These are phyloP conservation scores for Cucurbita pepo DNA, from an alignment of 306 rosid species.

Conservation along the genomic window DNA sequence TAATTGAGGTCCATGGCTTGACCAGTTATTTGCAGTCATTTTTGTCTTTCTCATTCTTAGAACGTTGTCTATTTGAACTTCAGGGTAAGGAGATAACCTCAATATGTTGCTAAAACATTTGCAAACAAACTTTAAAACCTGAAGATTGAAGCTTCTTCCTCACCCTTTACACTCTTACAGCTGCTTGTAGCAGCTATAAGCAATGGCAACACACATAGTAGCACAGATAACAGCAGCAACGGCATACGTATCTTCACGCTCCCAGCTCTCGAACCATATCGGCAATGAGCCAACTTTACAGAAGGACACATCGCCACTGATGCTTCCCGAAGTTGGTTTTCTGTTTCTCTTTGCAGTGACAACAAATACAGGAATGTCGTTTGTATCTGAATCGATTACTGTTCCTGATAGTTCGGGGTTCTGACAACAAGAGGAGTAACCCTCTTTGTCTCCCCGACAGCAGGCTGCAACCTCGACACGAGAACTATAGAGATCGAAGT, in stretches of 20 bases:
- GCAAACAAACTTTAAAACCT: not conserved
- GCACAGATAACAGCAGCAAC: constrained; percentile 75
- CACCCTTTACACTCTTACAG: not conserved
- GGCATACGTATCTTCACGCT: constrained; percentile 75
- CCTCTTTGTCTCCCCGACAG: constrained; percentile 37
- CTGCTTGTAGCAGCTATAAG: constrained; percentile 77
- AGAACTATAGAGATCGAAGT: constrained; percentile 3
- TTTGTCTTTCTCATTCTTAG: too few relatives aligned
- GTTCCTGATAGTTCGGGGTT: constrained; percentile 17
- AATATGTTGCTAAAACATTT: too few relatives aligned
- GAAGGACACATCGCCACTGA: constrained; percentile 33
- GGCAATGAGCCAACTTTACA: constrained; percentile 50
- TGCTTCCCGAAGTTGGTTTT: constrained; percentile 24
- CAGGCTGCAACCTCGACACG: constrained; percentile 26
- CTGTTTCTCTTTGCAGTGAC: constrained; percentile 19
- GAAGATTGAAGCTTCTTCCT: not conserved
- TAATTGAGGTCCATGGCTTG: too few relatives aligned
- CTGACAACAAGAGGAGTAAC: constrained; percentile 36
- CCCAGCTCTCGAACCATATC: constrained; percentile 79
- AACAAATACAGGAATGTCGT: constrained; percentile 23
- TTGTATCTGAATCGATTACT: constrained; percentile 15
- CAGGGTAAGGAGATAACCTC: too few relatives aligned
- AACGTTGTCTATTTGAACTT: too few relatives aligned
- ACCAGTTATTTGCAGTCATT: too few relatives aligned
- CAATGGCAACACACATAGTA: constrained; percentile 57